phyloP scores from a whole-genome alignment of 208 protist species.

The Leishmania tarentolae region DNA sequence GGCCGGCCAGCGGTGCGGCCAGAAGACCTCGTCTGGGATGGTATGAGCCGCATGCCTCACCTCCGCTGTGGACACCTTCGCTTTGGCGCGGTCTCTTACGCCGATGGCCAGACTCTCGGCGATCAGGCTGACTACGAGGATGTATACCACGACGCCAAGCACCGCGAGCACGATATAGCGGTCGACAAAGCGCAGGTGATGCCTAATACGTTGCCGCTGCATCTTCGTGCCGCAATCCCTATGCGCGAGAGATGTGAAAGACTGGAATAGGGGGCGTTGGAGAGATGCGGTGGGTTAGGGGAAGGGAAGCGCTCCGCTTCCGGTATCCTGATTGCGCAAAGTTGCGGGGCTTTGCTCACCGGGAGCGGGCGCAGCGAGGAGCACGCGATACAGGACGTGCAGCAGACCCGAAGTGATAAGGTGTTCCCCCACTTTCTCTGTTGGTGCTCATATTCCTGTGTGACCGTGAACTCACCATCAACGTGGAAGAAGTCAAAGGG shows the following conservation, averaged over 20 bases:
- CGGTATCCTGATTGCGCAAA: not conserved
- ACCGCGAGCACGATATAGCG: slow-evolving; percentile 34
- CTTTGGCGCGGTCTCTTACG: slow-evolving; percentile 9
- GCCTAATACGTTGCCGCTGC: slow-evolving; percentile 10
- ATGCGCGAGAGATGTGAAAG: slow-evolving; percentile 10
- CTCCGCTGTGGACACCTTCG: not conserved
- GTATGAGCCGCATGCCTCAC: too few species aligned
- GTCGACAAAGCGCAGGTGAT: slow-evolving; percentile 27
- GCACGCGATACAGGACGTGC: not conserved
- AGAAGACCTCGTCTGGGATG: slow-evolving; percentile 8
- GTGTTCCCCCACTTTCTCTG: not conserved
- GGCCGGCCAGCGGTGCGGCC: slow-evolving; percentile 25
- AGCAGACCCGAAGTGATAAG: not conserved
- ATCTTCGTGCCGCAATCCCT: not conserved
- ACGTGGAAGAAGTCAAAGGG: too few species aligned
- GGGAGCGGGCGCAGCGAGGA: not conserved
- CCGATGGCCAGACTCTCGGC: slow-evolving; percentile 17
- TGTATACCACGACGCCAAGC: slow-evolving; percentile 28
- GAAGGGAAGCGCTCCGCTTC: not conserved
- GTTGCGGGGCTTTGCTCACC: not conserved
- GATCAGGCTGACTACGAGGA: slow-evolving; percentile 28
- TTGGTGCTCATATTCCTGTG: not conserved
- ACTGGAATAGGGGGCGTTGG: slow-evolving; percentile 8
- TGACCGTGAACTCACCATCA: not conserved
- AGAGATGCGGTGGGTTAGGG: not conserved